These are phyloP conservation scores for Xerophyta viscosa DNA, from an alignment of 106 monocot species.

Conservation along the genomic window DNA sequence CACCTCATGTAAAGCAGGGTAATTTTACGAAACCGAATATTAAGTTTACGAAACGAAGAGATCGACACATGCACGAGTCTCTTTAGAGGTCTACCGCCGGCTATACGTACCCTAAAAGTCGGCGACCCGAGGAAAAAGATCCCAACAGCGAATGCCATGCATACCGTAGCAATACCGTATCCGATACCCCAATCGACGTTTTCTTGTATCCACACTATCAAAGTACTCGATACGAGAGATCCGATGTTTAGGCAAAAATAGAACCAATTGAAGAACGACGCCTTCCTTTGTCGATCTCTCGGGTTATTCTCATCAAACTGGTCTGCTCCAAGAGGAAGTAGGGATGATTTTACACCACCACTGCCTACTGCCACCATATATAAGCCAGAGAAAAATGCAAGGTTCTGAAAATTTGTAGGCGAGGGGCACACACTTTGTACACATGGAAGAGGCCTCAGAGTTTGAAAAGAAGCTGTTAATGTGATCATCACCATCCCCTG, in stretches of 20 bases:
- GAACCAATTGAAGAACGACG: slow-evolving; percentile 17
- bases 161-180: slow-evolving; percentile 11
- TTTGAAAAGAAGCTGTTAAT: slow-evolving; percentile 10
- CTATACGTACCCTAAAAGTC: slow-evolving; percentile 1
- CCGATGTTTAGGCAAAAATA: slow-evolving; percentile 16
- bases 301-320: slow-evolving; percentile 25
- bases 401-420: background rate
- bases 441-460: slow-evolving; percentile 2
- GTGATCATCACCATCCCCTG: slow-evolving; percentile 15
- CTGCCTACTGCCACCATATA: slow-evolving; percentile 20
- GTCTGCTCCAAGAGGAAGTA: slow-evolving; percentile 20
- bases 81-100: slow-evolving; percentile 12
- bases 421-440: background rate
- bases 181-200: slow-evolving; percentile 15
- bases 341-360: slow-evolving; percentile 12
- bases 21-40: background rate
- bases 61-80: slow-evolving; percentile 8
- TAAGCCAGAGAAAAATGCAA: slow-evolving; percentile 12
- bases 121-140: slow-evolving; percentile 6
- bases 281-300: slow-evolving; percentile 4
- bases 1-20: slow-evolving; percentile 5
- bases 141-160: slow-evolving; percentile 5
- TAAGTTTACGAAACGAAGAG: slow-evolving; percentile 8
- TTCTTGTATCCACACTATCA: slow-evolving; percentile 20
- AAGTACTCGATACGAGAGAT: slow-evolving; percentile 10